phyloP scores from a whole-genome alignment of 2,329 filamentous ascomycete genomes.

The Fusarium sulawesiense region DNA sequence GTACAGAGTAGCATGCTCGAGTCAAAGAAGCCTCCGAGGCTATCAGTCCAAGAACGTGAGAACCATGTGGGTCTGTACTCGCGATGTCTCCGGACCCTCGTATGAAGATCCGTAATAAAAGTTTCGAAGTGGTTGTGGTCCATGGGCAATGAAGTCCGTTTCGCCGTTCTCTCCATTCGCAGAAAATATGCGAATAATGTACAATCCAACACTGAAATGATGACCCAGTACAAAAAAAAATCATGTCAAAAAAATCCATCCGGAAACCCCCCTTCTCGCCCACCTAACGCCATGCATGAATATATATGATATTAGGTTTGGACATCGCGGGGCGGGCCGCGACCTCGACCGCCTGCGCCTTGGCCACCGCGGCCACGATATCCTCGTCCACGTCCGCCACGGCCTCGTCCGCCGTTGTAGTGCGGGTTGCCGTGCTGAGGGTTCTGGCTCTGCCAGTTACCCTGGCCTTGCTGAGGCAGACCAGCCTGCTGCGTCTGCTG shows the following conservation, averaged over 20 bases:
- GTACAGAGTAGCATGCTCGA: conserved; percentile 45
- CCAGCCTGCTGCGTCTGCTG: conserved; percentile 49
- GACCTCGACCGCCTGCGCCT: conserved; percentile 51
- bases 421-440: conserved; percentile 53
- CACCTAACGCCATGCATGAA: conserved; percentile 46
- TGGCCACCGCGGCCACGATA: conserved; percentile 55
- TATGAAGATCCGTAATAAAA: conserved; percentile 29
- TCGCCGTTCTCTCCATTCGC: conserved; percentile 54
- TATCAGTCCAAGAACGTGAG: conserved; percentile 26
- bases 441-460: conserved; percentile 56
- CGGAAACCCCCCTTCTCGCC: conserved; percentile 37
- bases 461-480: conserved; percentile 50
- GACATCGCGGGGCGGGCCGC: conserved; percentile 51
- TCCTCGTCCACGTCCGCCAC: conserved; percentile 53
- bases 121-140: conserved; percentile 43
- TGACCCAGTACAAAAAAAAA: conserved; percentile 47
- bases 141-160: conserved; percentile 49
- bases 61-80: conserved; percentile 37
- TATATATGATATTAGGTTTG: conserved; percentile 50
- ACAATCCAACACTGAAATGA: conserved; percentile 55
- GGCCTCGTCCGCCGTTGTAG: conserved; percentile 52
- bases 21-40: conserved; percentile 41
- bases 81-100: conserved; percentile 24
- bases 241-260: conserved; percentile 47
- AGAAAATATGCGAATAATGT: conserved; percentile 55